Evolutionary conservation across 2,329 filamentous ascomycete genomes (phyloP).

Genomic region (Phialocephala sp.): DNA sequence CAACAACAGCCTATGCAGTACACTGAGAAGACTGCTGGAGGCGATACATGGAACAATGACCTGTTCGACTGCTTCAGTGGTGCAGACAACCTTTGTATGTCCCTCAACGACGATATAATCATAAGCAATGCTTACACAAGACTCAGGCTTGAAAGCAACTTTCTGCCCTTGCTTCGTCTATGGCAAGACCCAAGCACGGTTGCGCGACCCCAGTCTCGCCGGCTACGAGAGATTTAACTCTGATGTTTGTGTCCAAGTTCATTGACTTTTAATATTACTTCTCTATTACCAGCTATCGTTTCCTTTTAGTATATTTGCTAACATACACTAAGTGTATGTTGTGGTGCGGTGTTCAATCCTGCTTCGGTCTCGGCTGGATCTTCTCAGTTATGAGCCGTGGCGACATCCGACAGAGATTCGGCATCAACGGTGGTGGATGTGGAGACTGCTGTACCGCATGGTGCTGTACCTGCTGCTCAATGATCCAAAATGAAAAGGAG

Average conservation of each 20-base stretch:
- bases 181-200: constrained; percentile 36
- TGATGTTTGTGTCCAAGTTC: constrained; percentile 30
- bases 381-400: constrained; percentile 32
- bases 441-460: constrained; percentile 45
- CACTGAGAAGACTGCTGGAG: constrained; percentile 26
- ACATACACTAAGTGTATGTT: background rate
- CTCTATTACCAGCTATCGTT: constrained; percentile 14
- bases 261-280: too few relatives aligned
- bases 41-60: constrained; percentile 30
- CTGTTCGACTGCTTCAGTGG: constrained; percentile 36
- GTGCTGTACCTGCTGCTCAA: constrained; percentile 42
- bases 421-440: constrained; percentile 44
- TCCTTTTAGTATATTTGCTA: constrained; percentile 5
- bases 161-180: constrained; percentile 41
- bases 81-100: constrained; percentile 33
- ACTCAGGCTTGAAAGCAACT: constrained; percentile 33
- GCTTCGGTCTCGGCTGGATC: constrained; percentile 22
- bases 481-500: constrained; percentile 41
- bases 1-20: constrained; percentile 24
- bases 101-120: background rate
- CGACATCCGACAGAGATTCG: constrained; percentile 32
- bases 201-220: constrained; percentile 35
- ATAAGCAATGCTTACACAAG: background rate
- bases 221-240: constrained; percentile 35
- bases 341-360: background rate